A percentile compares a stretch with the other conserved stretches of the same genome.
Evolutionary conservation across 805 yeast species (phyloP).

Genomic region (Starmerella lactis-condensi): DNA sequence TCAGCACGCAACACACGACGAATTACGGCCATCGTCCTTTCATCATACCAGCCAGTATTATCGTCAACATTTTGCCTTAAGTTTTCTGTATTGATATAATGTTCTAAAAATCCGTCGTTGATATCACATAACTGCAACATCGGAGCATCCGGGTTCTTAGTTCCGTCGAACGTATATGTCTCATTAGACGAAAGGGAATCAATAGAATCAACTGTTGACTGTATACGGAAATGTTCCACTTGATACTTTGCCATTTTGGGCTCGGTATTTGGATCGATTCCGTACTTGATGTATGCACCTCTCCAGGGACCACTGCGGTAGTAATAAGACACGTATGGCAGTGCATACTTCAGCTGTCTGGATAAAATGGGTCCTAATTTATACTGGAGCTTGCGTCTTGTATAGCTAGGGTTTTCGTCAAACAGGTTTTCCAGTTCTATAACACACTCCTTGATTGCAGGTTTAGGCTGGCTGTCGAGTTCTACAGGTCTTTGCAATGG

Average conservation of each 20-base stretch:
- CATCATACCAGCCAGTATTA: slow-evolving; percentile 66
- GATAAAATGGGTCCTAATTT: slow-evolving; percentile 9
- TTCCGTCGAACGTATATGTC: slow-evolving; percentile 50
- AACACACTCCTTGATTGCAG: slow-evolving; percentile 23
- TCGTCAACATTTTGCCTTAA: slow-evolving; percentile 32
- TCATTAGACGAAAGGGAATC: not conserved
- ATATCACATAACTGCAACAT: slow-evolving; percentile 68
- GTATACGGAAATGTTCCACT: slow-evolving; percentile 64
- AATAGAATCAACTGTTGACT: slow-evolving; percentile 13
- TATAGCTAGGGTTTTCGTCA: slow-evolving; percentile 64
- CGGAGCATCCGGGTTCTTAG: slow-evolving; percentile 44
- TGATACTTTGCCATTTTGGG: slow-evolving; percentile 45
- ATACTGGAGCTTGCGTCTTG: slow-evolving; percentile 43
- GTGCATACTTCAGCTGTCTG: slow-evolving; percentile 42
- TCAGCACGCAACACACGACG: slow-evolving; percentile 54
- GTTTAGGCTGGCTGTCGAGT: slow-evolving; percentile 28
- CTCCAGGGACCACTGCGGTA: slow-evolving; percentile 91
- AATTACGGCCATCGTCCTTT: slow-evolving; percentile 40
- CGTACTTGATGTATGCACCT: slow-evolving; percentile 60
- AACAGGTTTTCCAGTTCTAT: slow-evolving; percentile 31
- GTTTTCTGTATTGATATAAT: slow-evolving; percentile 26
- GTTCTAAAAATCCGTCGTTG: slow-evolving; percentile 40
- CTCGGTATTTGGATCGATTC: slow-evolving; percentile 54
- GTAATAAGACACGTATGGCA: slow-evolving; percentile 69
- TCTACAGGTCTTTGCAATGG: slow-evolving; percentile 23